Base-by-base conservation (phyloP, 2,329 filamentous ascomycete species). In the Diplodia seriata region DNA sequence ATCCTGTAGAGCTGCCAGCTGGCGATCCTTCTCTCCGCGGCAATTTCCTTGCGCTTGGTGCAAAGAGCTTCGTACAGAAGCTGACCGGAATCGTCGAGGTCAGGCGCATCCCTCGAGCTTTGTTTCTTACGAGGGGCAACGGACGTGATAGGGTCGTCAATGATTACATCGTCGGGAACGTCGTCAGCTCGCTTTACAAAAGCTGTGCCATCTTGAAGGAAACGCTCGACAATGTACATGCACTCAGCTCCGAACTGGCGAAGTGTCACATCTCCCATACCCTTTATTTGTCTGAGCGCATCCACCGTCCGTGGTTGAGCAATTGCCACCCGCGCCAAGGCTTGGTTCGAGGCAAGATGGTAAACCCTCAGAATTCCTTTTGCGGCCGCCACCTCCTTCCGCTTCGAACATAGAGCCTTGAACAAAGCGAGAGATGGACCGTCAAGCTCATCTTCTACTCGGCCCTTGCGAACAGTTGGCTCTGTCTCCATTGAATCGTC, bases 21-120 rank as follows among this genome's bases (percentile, higher is more conserved):
- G 11, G 68, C 64, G 2, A 74, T 7, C 1, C 65, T 66, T 7
- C 68, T 31, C 3, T 56, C 66, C 6, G 63, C 67, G 7, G 76
- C 73, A 55, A 76, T 59, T 2, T 51, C 40, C 50, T 63, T 69
- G 4, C 76, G 75, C 15, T 43, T 68, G 31, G 14, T 20, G 31
- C 29, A 33, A 1, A 63, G 47, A 38, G 59, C 47, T 8, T 51
- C 12, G n/a, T 26, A 63, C 2, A 63, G 31, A 3, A 15, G 43
- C 9, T 7, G 3, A 18, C 18, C 15, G 15, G 29, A 26, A 15
- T 23, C 12, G 3, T 51, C 47, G 1, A 63, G 40, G 8, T 26
- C 7, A 9, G 11, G 11, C 12, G 12, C 6, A 8, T n/a, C 23
- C 14, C 5, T 40, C 3, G 26, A 20, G 12, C 6, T 8, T 20